A percentile compares a stretch with the other conserved stretches of the same genome.
These are phyloP conservation scores for Xanthoceras sorbifolium DNA, from an alignment of 345 rosid genomes.

Conservation along the genomic window DNA sequence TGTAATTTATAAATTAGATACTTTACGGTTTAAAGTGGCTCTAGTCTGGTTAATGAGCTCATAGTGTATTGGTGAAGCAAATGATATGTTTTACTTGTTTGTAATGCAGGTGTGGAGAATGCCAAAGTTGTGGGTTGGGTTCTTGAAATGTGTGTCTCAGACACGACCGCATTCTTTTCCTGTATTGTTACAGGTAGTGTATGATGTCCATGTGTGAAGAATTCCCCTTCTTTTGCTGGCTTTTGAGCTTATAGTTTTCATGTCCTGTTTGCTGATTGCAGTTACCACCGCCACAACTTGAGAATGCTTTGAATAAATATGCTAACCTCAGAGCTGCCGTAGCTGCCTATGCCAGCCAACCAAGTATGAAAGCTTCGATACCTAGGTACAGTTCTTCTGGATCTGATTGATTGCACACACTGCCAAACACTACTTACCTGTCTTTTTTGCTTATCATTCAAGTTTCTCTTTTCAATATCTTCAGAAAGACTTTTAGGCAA, in stretches of 20 bases:
- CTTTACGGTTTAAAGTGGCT: neutral
- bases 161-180: constrained; percentile 91
- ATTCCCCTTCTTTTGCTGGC: constrained; percentile 2
- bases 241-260: constrained; percentile 13
- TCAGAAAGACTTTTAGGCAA: neutral
- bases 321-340: constrained; percentile 71
- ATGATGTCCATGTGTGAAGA: constrained; percentile 2
- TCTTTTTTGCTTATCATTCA: neutral
- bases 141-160: constrained; percentile 91
- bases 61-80: neutral
- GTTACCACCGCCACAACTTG: constrained; percentile 87
- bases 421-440: neutral
- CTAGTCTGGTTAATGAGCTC: constrained; percentile 1
- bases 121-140: constrained; percentile 98
- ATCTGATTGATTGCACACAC: neutral
- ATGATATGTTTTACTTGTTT: constrained; percentile 4
- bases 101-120: constrained; percentile 82
- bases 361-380: constrained; percentile 60
- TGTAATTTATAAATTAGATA: constrained; percentile 18
- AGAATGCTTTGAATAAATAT: constrained; percentile 74
- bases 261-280: constrained; percentile 41
- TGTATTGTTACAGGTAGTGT: constrained; percentile 74
- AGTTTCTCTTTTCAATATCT: neutral
- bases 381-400: constrained; percentile 53
- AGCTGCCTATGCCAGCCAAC: constrained; percentile 68